phyloP scores from a whole-genome alignment of 352 stramenopile genomes.

The Blastocystis sp. region DNA sequence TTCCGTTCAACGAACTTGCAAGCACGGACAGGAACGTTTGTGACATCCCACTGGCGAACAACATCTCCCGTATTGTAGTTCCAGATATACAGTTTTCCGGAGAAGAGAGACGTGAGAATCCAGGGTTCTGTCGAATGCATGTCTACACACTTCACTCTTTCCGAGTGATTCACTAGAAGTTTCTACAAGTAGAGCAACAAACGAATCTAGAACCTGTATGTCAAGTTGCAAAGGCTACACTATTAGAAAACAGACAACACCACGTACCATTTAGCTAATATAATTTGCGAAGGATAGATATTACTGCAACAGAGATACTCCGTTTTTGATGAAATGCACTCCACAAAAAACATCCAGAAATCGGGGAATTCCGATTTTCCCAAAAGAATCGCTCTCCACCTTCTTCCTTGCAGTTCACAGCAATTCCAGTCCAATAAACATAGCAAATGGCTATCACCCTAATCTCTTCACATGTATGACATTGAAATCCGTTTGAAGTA shows the following conservation, averaged over 20 bases:
- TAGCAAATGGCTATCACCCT: no score
- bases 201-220: not conserved
- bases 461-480: no score
- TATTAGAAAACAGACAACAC: not conserved
- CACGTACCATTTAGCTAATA: no score
- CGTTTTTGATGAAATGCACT: not conserved
- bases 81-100: conserved; percentile 76
- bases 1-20: conserved; percentile 88
- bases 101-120: conserved; percentile 76
- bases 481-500: no score
- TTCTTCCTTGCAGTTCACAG: no score
- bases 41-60: conserved; percentile 67
- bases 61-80: conserved; percentile 76
- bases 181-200: conserved; percentile 61
- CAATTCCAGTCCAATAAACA: no score
- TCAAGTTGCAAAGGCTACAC: conserved; percentile 57
- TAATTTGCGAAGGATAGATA: no score
- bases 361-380: no score
- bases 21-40: conserved; percentile 67
- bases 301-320: no score
- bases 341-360: no score
- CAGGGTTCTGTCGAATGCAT: conserved; percentile 76
- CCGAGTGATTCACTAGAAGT: conserved; percentile 74
- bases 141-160: conserved; percentile 78
- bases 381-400: no score